phyloP scores from a whole-genome alignment of 163 green algal genomes.

The Chlorella variabilis region DNA sequence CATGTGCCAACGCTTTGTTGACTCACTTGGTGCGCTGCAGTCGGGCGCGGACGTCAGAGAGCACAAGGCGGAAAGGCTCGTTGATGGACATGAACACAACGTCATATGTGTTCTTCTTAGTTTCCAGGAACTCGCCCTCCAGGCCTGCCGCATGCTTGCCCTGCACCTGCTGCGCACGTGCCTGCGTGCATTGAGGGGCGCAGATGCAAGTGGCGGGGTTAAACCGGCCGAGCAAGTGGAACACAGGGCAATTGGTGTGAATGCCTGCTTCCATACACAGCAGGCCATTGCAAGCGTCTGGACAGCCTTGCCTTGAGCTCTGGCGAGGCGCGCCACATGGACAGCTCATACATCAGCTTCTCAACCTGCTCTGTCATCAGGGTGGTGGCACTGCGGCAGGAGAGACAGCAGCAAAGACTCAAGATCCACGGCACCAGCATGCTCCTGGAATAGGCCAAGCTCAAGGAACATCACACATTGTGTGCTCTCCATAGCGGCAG shows the following conservation, averaged over 20 bases:
- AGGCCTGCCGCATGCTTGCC: background rate
- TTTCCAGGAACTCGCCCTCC: conserved; percentile 20
- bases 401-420: too few relatives aligned
- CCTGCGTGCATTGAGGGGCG: conserved; percentile 15
- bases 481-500: too few relatives aligned
- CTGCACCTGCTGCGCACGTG: conserved; percentile 11
- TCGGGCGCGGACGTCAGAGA: conserved; percentile 88
- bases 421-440: too few relatives aligned
- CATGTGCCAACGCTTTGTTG: too few relatives aligned
- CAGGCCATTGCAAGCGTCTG: background rate
- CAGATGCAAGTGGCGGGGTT: background rate
- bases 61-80: conserved; percentile 94
- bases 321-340: conserved; percentile 84
- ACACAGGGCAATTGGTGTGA: too few relatives aligned
- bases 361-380: conserved; percentile 76
- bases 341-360: conserved; percentile 95
- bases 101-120: conserved; percentile 82
- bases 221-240: too few relatives aligned
- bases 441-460: too few relatives aligned
- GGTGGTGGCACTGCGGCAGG: conserved; percentile 50
- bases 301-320: conserved; percentile 50
- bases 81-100: conserved; percentile 65
- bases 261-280: too few relatives aligned
- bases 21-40: conserved; percentile 68
- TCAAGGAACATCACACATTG: background rate